A percentile compares a stretch with the other conserved stretches of the same genome.
Evolutionary conservation across 345 rosid species (phyloP).

Genomic region (Aquilaria malaccensis): DNA sequence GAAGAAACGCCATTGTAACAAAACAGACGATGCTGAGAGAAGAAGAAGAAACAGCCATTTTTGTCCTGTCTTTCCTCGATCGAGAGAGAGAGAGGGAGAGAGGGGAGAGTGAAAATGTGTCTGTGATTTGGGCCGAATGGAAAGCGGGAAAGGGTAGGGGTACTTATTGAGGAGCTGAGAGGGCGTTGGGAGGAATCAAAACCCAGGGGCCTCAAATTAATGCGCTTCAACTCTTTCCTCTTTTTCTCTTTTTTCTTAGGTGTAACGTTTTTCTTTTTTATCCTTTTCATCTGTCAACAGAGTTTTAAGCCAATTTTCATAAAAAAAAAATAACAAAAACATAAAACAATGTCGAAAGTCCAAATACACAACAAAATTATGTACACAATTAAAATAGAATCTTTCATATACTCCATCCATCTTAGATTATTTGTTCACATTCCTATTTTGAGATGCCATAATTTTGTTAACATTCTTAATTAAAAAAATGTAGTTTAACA

Average conservation of each 20-base stretch:
- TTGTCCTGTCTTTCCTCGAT: background rate
- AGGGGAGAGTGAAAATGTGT: background rate
- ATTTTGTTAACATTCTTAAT: no score
- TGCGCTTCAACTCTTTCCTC: background rate
- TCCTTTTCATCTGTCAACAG: background rate
- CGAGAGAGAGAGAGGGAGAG: background rate
- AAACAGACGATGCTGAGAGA: conserved; percentile 2
- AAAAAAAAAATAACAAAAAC: no score
- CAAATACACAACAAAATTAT: no score
- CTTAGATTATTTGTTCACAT: no score
- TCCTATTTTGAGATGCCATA: no score
- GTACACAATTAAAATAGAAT: no score
- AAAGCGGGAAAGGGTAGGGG: conserved; percentile 13
- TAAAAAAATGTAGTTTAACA: no score
- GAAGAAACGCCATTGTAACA: conserved; percentile 9
- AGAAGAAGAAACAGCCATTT: background rate
- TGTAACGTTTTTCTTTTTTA: background rate
- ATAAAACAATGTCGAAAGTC: no score
- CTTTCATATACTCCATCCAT: no score
- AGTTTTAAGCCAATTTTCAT: no score
- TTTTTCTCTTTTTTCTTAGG: background rate
- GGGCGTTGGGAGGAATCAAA: background rate
- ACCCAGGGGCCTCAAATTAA: background rate
- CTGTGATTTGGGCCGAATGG: conserved; percentile 1
- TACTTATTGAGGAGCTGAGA: conserved; percentile 14